Evolutionary conservation across 331 rosid genomes (phyloP), one percentile per base, ranked within the genome.

Genomic region (Ulmus americana): DNA sequence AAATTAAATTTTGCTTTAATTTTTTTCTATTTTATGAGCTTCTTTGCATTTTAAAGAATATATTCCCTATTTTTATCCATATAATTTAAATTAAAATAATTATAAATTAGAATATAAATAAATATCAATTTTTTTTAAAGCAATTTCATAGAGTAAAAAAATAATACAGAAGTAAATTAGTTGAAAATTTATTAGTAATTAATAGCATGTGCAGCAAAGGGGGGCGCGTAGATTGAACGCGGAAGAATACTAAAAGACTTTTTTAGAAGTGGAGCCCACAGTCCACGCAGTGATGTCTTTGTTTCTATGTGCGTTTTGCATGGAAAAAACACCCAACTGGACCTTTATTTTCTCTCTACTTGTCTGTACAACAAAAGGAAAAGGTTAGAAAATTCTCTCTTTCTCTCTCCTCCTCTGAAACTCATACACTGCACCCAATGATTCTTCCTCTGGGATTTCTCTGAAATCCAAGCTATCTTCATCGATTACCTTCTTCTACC

Each of bases 261-360:
- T 38, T 16, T 2, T 39, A 52, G 51, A 52, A 20, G 72, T 65
- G 71, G 84, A 77, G 51, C 56, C 81, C 82, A 65, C 55, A 39
- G 45, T 76, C 74, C 74, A 46, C 78, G 14, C 44, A 57, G 28
- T 11, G 40, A 50, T 69, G 79, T 73, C 66, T 69, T 57, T 58
- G 40, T 54, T 43, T 62, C 47, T 68, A 47, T 5, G 8, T 79
- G 64, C 44, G 74, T 70, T 61, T 79, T 80, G 88, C 88, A 85
- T 75, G 81, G 74, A 62, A 11, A 7, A 63, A 46, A 63, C 76
- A 52, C 64, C 55, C 59, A 16, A 12, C 20, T 69, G 0, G 35
- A 3, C 44, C 40, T 5, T 35, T 35, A 39, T 38, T 44, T 51
- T n/a, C 0, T 40, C 45, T 59, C 47, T 59, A 59, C 46, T 22